These are phyloP conservation scores for Lumnitzera racemosa DNA, from an alignment of 345 rosid genomes.

Conservation along the genomic window DNA sequence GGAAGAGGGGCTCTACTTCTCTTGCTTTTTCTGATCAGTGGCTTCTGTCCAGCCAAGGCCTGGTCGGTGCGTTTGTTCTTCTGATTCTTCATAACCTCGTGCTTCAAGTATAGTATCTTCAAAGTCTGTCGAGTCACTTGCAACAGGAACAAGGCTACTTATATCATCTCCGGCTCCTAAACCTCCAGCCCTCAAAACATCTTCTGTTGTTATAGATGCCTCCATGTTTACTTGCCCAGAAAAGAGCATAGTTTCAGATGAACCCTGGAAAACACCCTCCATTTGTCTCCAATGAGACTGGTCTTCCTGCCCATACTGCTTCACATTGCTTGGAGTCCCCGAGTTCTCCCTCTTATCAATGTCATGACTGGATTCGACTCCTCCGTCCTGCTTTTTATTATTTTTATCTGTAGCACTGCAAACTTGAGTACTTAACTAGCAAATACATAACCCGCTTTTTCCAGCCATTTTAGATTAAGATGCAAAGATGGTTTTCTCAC, in stretches of 20 bases:
- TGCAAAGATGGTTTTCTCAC: too few species aligned
- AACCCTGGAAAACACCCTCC: neutral
- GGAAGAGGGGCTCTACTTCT: neutral
- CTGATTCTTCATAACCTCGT: neutral
- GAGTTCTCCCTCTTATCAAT: neutral
- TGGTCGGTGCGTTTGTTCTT: neutral
- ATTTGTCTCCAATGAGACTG: neutral
- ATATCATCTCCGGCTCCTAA: conserved; percentile 5
- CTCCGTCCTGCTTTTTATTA: too few species aligned
- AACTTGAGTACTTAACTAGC: too few species aligned
- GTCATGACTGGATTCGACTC: neutral
- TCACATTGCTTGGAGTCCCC: neutral
- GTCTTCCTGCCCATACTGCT: too few species aligned
- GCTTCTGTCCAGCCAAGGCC: conserved; percentile 7
- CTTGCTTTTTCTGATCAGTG: neutral
- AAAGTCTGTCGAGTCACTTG: conserved; percentile 7
- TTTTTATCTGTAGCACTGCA: too few species aligned
- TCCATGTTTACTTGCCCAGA: neutral
- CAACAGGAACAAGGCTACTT: conserved; percentile 1
- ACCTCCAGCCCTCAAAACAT: neutral
- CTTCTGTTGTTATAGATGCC: neutral
- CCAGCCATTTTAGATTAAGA: too few species aligned
- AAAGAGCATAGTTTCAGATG: neutral
- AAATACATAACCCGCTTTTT: too few species aligned
- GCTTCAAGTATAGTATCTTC: conserved; percentile 1